Conservation (phyloP, 805 yeast species). For the Candida vartiovaarae region DNA sequence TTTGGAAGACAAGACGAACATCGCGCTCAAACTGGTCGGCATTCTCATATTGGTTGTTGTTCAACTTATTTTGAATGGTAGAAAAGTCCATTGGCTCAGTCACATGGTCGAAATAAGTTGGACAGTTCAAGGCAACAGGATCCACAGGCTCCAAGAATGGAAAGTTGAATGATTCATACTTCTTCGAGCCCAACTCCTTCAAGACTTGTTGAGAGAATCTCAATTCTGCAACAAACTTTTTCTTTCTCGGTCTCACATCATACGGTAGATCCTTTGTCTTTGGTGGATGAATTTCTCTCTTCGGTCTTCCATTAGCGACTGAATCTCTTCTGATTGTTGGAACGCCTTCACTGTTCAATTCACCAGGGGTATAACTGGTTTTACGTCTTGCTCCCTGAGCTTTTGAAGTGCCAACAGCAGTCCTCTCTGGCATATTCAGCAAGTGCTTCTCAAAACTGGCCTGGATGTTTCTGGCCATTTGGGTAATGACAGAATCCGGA, state of each 20-base stretch:
- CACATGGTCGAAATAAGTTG: slow-evolving; percentile 79
- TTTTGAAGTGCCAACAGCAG: slow-evolving; percentile 25
- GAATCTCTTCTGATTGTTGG: slow-evolving; percentile 72
- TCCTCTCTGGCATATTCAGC: slow-evolving; percentile 79
- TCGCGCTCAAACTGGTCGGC: slow-evolving; percentile 86
- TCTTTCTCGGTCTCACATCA: slow-evolving; percentile 84
- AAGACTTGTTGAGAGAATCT: slow-evolving; percentile 77
- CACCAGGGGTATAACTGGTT: slow-evolving; percentile 22
- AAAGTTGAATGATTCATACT: slow-evolving; percentile 76
- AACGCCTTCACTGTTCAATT: slow-evolving; percentile 38
- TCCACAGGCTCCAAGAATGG: slow-evolving; percentile 94
- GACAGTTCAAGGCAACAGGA: slow-evolving; percentile 88
- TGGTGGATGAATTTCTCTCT: slow-evolving; percentile 95
- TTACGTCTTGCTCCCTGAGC: slow-evolving; percentile 17
- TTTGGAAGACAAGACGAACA: slow-evolving; percentile 73
- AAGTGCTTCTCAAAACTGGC: slow-evolving; percentile 91
- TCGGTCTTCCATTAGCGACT: slow-evolving; percentile 72
- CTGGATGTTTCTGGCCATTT: slow-evolving; percentile 86
- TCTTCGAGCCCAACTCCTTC: slow-evolving; percentile 76
- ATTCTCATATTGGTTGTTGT: slow-evolving; percentile 81
- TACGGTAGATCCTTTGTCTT: slow-evolving; percentile 89
- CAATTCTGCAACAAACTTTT: slow-evolving; percentile 85
- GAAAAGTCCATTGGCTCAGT: slow-evolving; percentile 94
- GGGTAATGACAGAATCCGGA: slow-evolving; percentile 69
- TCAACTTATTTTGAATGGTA: slow-evolving; percentile 71